A percentile compares a stretch with the other conserved stretches of the same genome.
Evolutionary conservation across 2,329 filamentous ascomycete genomes (phyloP).

Genomic region (Cercospora janseana): DNA sequence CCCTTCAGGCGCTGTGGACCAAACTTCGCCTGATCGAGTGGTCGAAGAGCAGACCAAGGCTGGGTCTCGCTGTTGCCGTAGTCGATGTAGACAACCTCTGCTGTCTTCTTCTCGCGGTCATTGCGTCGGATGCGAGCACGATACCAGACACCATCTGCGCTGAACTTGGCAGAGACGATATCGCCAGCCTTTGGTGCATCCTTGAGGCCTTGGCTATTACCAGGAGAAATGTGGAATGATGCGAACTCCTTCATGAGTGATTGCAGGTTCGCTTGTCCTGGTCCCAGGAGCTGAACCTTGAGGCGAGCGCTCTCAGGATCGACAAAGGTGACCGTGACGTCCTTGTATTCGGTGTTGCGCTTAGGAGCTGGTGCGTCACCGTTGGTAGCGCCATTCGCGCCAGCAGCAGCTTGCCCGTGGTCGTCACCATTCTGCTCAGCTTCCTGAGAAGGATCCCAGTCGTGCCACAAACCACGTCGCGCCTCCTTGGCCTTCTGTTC

Average conservation of each 20-base stretch:
- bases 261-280: conserved; percentile 79
- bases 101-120: conserved; percentile 82
- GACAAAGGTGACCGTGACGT: conserved; percentile 88
- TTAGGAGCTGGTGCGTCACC: conserved; percentile 53
- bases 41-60: conserved; percentile 77
- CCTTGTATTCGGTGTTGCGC: conserved; percentile 84
- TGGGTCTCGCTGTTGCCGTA: conserved; percentile 92
- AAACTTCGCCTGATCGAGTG: conserved; percentile 79
- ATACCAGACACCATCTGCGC: conserved; percentile 89
- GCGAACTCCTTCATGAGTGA: conserved; percentile 88
- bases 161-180: conserved; percentile 86
- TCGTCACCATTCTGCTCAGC: conserved; percentile 52
- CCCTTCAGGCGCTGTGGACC: conserved; percentile 75
- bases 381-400: conserved; percentile 44
- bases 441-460: conserved; percentile 90
- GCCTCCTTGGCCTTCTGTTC: conserved; percentile 87
- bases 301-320: conserved; percentile 72
- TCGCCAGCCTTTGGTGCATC: conserved; percentile 86
- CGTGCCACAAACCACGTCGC: conserved; percentile 84
- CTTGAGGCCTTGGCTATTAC: conserved; percentile 70
- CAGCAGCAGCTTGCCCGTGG: conserved; percentile 45
- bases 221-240: conserved; percentile 80
- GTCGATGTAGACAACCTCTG: conserved; percentile 91
- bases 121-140: conserved; percentile 87
- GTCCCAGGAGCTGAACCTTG: conserved; percentile 88